Base-by-base conservation (phyloP, 163 green algal genomes). In the Coccomyxa subellipsoidea region DNA sequence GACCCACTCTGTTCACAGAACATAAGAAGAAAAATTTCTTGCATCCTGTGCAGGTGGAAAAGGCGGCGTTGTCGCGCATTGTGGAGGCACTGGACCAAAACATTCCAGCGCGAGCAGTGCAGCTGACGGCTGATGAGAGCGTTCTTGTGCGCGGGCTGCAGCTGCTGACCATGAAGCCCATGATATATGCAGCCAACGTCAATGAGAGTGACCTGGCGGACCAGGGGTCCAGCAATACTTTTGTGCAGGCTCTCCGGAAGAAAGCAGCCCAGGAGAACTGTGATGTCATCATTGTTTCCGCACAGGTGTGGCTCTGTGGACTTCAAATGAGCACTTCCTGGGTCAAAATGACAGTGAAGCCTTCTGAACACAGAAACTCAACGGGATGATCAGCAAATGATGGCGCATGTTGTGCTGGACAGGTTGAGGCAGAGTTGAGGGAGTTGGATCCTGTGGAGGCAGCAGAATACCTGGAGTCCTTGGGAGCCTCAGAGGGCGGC, bases 141-240 rank as follows among this genome's bases (percentile, higher is more conserved):
- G 59, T 80, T 66, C 82, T 92, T n/a, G 86, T 99, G 25, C 90
- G 90, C 37, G 83, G 87, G 0, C 92, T 99, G 80, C 93, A 91
- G 54, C 91, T 99, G 86, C 89, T 99, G 21, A 99, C 96, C 0
- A 86, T 93, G 76, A 99, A 99, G 88, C 96, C 96, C 15, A 88
- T 98, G 77, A 92, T 96, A 32, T 98, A 97, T 79, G 95, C 93
- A 2, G 96, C 95, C 32, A 99, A 99, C 80, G 96, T 99, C 31
- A 81, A 88, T 0, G 96, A 99, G 87, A 88, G 93, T 10, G 96
- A 99, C 80, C 90, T 99, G 1, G 93, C 92, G 1, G 83, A 93
- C 80, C 76, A 90, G 59, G 95, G 86, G 4, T 90, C 88, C 25
- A 85, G 86, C 87, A 99, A 99, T 90, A 7, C 27, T 10, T 36